Percentiles rank a stretch among this genome's conserved stretches.
phyloP scores from a whole-genome alignment of 202 grass and related monocot genomes.

The Thinopyrum obtusiflorum region DNA sequence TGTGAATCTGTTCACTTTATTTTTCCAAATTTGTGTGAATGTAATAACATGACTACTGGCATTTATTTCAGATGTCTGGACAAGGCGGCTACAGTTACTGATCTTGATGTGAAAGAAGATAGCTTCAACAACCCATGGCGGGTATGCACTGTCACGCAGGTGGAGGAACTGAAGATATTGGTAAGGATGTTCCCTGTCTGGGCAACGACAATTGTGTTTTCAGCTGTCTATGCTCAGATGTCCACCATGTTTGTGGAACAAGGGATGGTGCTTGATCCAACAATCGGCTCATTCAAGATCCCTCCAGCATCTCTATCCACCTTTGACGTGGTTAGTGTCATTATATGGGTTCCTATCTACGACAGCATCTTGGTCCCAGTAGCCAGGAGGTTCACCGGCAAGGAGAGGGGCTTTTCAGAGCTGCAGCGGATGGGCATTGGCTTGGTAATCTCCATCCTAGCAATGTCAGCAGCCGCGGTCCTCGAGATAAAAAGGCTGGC shows the following conservation, averaged over 20 bases:
- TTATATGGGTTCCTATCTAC: constrained; percentile 76
- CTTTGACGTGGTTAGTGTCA: constrained; percentile 78
- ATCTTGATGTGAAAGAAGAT: constrained; percentile 60
- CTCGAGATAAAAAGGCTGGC: constrained; percentile 70
- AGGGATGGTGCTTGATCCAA: constrained; percentile 82
- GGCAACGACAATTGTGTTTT: constrained; percentile 85
- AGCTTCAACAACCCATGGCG: constrained; percentile 57
- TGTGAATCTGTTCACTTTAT: neutral
- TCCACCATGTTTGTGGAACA: constrained; percentile 93
- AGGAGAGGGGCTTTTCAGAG: constrained; percentile 71
- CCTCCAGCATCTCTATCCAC: constrained; percentile 86
- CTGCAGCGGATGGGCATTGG: constrained; percentile 91
- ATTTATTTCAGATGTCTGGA: constrained; percentile 70
- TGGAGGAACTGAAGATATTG: constrained; percentile 88
- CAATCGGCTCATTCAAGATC: constrained; percentile 70
- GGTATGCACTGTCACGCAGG: constrained; percentile 81
- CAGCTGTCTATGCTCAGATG: constrained; percentile 77
- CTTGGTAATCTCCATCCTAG: constrained; percentile 67
- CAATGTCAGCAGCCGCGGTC: constrained; percentile 66
- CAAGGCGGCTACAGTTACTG: constrained; percentile 77
- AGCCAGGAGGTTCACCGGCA: constrained; percentile 74
- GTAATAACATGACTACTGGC: neutral
- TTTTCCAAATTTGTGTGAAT: neutral
- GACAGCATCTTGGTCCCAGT: constrained; percentile 68
- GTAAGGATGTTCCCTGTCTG: constrained; percentile 84